Percentiles rank a stretch among this genome's conserved stretches.
These are phyloP conservation scores for Cyclotella kingstonii DNA, from an alignment of 108 stramenopile genomes.

Conservation along the genomic window DNA sequence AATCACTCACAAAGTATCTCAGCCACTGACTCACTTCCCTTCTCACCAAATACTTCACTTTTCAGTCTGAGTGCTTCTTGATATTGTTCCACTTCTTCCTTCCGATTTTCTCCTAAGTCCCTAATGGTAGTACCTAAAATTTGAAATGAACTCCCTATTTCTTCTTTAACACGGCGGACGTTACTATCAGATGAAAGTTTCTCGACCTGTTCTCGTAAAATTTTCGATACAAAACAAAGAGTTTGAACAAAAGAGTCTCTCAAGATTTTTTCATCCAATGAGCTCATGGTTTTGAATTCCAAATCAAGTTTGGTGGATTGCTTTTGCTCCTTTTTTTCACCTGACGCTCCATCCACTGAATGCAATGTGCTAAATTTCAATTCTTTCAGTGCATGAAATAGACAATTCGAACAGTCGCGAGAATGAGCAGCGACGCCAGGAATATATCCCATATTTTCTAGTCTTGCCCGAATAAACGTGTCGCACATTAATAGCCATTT, in stretches of 20 bases:
- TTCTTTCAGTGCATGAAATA: conserved; percentile 1
- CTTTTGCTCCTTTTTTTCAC: no score
- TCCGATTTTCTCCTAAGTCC: conserved; percentile 20
- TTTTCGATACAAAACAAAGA: conserved; percentile 14
- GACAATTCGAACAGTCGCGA: conserved; percentile 25
- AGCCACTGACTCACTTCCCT: conserved; percentile 44
- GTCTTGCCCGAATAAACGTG: conserved; percentile 16
- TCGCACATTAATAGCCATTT: conserved; percentile 6
- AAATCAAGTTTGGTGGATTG: no score
- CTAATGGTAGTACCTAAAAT: conserved; percentile 40
- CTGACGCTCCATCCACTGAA: background rate
- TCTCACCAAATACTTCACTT: conserved; percentile 32
- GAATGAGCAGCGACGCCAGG: conserved; percentile 16
- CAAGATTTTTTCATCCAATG: no score
- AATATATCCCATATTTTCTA: conserved; percentile 23
- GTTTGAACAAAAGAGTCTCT: conserved; percentile 12
- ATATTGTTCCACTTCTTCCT: conserved; percentile 49
- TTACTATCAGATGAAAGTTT: conserved; percentile 2
- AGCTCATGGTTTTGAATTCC: no score
- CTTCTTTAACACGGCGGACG: conserved; percentile 10
- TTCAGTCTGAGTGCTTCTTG: conserved; percentile 43
- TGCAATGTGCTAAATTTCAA: conserved; percentile 14
- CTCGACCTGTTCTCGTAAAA: conserved; percentile 8
- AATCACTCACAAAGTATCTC: conserved; percentile 30
- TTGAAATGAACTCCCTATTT: conserved; percentile 36